Evolutionary conservation across 768 basidiomycete species (phyloP).

Genomic region (Amylocystis lapponica): DNA sequence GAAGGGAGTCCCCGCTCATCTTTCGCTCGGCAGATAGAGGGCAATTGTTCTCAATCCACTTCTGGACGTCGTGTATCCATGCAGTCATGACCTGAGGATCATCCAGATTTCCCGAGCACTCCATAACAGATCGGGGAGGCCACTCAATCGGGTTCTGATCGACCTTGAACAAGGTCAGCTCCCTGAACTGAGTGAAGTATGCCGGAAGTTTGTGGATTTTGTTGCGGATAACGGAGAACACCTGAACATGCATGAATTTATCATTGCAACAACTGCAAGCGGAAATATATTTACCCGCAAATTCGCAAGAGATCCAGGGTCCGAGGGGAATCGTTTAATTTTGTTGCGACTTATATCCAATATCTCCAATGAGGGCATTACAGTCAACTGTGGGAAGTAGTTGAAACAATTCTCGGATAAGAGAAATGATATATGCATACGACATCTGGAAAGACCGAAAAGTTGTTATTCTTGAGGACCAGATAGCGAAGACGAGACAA

Average conservation of each 20-base stretch:
- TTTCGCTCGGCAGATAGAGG: slow-evolving; percentile 26
- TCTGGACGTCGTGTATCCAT: slow-evolving; percentile 68
- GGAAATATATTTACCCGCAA: slow-evolving; percentile 49
- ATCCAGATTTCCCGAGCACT: slow-evolving; percentile 34
- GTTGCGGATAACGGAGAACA: slow-evolving; percentile 84
- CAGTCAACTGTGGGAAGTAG: slow-evolving; percentile 53
- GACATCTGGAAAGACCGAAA: slow-evolving; percentile 80
- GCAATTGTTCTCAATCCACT: slow-evolving; percentile 63
- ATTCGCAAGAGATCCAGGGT: slow-evolving; percentile 72
- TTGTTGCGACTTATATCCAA: slow-evolving; percentile 93
- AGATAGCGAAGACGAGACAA: slow-evolving; percentile 76
- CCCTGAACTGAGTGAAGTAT: slow-evolving; percentile 69
- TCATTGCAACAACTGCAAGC: background rate
- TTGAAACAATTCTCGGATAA: background rate
- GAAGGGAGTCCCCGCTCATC: slow-evolving; percentile 43
- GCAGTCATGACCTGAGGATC: slow-evolving; percentile 52
- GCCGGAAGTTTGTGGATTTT: slow-evolving; percentile 72
- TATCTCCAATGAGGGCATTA: slow-evolving; percentile 85
- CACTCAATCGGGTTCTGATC: slow-evolving; percentile 94
- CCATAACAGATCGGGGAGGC: slow-evolving; percentile 66
- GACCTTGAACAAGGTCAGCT: slow-evolving; percentile 74
- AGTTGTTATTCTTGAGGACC: slow-evolving; percentile 80
- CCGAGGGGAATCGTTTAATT: slow-evolving; percentile 70
- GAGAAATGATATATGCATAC: slow-evolving; percentile 42
- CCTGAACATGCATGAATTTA: slow-evolving; percentile 36